A percentile compares a stretch with the other conserved stretches of the same genome.
phyloP scores from a whole-genome alignment of 768 basidiomycete genomes.

The Hemileccinum rubropunctum region DNA sequence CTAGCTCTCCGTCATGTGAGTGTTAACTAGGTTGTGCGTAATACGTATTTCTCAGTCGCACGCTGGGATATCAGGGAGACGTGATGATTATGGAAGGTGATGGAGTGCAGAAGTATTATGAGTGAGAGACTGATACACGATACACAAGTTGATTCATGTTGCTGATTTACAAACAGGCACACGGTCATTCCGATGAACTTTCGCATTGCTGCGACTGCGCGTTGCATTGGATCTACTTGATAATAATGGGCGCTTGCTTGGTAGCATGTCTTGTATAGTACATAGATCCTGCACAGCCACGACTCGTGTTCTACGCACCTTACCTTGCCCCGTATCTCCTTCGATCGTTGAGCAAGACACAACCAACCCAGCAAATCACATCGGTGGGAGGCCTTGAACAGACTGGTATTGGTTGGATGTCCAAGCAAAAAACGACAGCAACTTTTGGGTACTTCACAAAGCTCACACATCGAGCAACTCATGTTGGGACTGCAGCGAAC shows the following conservation, averaged over 20 bases:
- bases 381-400: constrained; percentile 4
- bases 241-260: no score
- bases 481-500: not conserved
- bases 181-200: constrained; percentile 73
- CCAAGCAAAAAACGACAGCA: constrained; percentile 15
- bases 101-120: constrained; percentile 64
- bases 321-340: constrained; percentile 13
- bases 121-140: constrained; percentile 42
- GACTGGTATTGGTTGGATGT: constrained; percentile 4
- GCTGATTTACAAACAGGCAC: constrained; percentile 46
- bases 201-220: constrained; percentile 78
- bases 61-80: constrained; percentile 57
- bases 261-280: not conserved
- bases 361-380: constrained; percentile 13
- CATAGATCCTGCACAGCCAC: not conserved
- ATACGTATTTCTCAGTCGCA: constrained; percentile 5
- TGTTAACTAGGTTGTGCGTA: not conserved
- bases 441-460: constrained; percentile 17
- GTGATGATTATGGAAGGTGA: constrained; percentile 75
- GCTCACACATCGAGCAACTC: constrained; percentile 12
- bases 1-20: constrained; percentile 67
- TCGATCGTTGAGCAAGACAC: constrained; percentile 20
- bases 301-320: not conserved
- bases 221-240: constrained; percentile 48
- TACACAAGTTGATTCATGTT: constrained; percentile 1